Base-by-base conservation (phyloP, 768 basidiomycete genomes). In the Tulasnella sp. region DNA sequence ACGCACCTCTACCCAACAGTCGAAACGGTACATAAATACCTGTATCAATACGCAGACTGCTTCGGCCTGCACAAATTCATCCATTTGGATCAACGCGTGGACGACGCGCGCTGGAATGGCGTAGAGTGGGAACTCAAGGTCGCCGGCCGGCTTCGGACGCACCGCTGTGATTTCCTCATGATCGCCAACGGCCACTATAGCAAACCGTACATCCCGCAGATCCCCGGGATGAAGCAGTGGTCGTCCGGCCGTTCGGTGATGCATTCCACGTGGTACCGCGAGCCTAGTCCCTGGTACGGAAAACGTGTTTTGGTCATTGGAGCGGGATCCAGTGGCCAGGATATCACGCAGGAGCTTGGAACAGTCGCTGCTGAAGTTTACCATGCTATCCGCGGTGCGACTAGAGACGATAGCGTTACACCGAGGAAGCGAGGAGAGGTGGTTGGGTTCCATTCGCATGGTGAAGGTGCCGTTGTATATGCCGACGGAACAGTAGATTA, bases 101-200 rank as follows among this genome's bases (percentile, higher is more conserved):
- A 59, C 12, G 40, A 65, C 6, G 58, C 70, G 0, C 54, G 62
- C 36, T 61, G 62, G 62, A 43, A 58, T 0, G 57, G 60, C 0
- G 58, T 57, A 58, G 49, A 35, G 36, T 85, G 84, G 83, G 68
- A 67, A 27, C 70, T 83, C n/a, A 67, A 69, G 2, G 60, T 74
- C 48, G 72, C 72, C 7, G 69, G 69, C 4, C 68, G 12, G 32
- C 3, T 14, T 27, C 7, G 43, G 17, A 68, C 0, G 39, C 56
- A 68, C 15, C 53, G 67, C 1, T 86, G 80, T 61, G 83, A 90
- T 62, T 70, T 78, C n/a, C 65, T 90, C 35, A 67, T 90, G 27
- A 74, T 87, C 27, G 83, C 83, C 40, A 89, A 85, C 58, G 88
- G 88, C 0, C 86, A 87, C 65, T 81, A 84, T 65, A 73, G 73